Evolutionary conservation across 169 alveolate species (phyloP).

Genomic region (Theileria luwenshuni): DNA sequence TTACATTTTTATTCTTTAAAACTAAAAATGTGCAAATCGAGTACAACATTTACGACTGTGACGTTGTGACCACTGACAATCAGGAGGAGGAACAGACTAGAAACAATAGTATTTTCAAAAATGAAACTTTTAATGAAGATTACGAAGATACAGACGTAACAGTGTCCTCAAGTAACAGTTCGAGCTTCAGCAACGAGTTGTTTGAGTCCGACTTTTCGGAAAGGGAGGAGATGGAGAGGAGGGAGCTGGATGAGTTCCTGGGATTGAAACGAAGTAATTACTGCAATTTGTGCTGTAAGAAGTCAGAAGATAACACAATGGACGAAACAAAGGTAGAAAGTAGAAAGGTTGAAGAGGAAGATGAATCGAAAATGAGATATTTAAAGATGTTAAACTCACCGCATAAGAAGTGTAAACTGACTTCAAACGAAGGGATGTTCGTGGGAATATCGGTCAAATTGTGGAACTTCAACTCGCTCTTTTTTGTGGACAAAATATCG

Average conservation of each 20-base stretch:
- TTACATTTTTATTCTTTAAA: conserved; percentile 37
- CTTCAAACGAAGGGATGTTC: conserved; percentile 43
- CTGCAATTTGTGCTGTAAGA: conserved; percentile 9
- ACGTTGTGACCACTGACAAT: neutral
- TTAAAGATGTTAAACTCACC: conserved; percentile 37
- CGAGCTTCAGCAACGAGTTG: conserved; percentile 57
- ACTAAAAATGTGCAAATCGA: conserved; percentile 41
- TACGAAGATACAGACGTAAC: conserved; percentile 6
- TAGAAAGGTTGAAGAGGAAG: no score
- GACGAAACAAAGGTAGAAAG: neutral
- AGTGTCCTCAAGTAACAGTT: neutral
- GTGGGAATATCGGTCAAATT: conserved; percentile 45
- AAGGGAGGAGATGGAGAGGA: conserved; percentile 5
- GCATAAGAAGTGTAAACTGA: conserved; percentile 39
- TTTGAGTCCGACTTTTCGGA: conserved; percentile 26
- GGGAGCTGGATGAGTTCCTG: conserved; percentile 14
- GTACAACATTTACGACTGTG: conserved; percentile 19
- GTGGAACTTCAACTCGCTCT: conserved; percentile 43
- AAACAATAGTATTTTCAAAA: no score
- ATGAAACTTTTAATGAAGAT: no score
- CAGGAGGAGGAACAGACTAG: neutral
- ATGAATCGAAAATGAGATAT: conserved; percentile 28
- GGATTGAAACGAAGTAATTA: conserved; percentile 24
- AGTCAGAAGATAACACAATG: neutral
- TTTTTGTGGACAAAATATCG: conserved; percentile 3